These are phyloP conservation scores for Pisolithus thermaeus DNA, from an alignment of 1,284 basidiomycete genomes.

Conservation along the genomic window DNA sequence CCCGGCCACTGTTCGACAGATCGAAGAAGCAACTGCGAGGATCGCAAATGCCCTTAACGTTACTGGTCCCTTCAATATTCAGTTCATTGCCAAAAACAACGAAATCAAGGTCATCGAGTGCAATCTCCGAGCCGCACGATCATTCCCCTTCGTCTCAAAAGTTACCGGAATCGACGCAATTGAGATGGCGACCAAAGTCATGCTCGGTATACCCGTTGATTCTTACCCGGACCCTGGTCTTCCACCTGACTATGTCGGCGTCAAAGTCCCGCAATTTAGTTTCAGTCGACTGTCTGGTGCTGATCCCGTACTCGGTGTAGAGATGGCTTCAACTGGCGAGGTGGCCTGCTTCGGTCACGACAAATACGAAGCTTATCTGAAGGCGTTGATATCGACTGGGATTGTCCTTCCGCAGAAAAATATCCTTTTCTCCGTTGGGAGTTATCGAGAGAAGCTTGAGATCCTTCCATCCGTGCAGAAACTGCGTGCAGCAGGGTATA, in stretches of 20 bases:
- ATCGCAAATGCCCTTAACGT: conserved; percentile 98
- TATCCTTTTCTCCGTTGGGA: conserved; percentile 90
- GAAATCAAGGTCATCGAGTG: conserved; percentile 99
- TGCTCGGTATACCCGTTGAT: conserved; percentile 87
- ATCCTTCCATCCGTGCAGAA: conserved; percentile 96
- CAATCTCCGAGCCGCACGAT: conserved; percentile 95
- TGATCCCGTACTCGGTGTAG: conserved; percentile 97
- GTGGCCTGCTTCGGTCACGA: conserved; percentile 97
- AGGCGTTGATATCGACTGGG: conserved; percentile 94
- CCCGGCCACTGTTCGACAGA: conserved; percentile 91
- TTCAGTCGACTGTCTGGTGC: conserved; percentile 95
- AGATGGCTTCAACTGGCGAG: conserved; percentile 99
- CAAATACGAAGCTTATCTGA: conserved; percentile 98
- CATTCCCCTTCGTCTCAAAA: conserved; percentile 99
- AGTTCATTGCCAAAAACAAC: conserved; percentile 99
- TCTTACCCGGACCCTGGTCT: conserved; percentile 86
- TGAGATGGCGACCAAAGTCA: conserved; percentile 97
- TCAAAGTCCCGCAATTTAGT: conserved; percentile 99
- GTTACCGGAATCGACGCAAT: conserved; percentile 97
- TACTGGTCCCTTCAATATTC: conserved; percentile 98
- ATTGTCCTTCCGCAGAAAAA: conserved; percentile 95
- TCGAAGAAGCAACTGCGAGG: conserved; percentile 95
- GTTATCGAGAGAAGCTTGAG: conserved; percentile 97
- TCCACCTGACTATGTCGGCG: conserved; percentile 91
- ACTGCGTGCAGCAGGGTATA: conserved; percentile 90